A percentile compares a stretch with the other conserved stretches of the same genome.
Evolutionary conservation across 108 stramenopile genomes (phyloP).

Genomic region (Epipyxis sp.): DNA sequence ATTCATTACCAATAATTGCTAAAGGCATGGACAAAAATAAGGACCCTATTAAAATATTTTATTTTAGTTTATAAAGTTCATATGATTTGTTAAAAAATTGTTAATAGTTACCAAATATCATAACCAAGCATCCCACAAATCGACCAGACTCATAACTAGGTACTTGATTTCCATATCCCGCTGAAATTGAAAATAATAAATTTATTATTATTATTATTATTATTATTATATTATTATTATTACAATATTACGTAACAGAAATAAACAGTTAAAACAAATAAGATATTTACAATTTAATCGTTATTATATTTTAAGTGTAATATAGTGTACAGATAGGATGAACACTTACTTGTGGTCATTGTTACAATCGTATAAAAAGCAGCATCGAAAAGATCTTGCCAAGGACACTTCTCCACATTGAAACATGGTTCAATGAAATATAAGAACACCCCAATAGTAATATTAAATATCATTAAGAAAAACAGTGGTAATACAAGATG

Average conservation of each 20-base stretch:
- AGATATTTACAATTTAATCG: too few relatives aligned
- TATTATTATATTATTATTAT: too few relatives aligned
- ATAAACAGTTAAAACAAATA: too few relatives aligned
- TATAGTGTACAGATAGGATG: too few relatives aligned
- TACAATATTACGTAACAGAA: too few relatives aligned
- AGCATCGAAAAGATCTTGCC: constrained; percentile 18
- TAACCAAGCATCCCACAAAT: background rate
- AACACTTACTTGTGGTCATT: constrained; percentile 24
- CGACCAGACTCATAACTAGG: background rate
- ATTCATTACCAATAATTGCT: constrained; percentile 29
- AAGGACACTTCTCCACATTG: constrained; percentile 8
- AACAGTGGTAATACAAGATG: constrained; percentile 13
- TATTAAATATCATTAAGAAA: constrained; percentile 20
- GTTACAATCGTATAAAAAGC: constrained; percentile 8
- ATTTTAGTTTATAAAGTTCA: too few relatives aligned
- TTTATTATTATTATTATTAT: background rate
- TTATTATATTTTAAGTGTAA: too few relatives aligned
- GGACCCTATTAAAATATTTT: too few relatives aligned
- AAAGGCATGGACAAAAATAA: constrained; percentile 24
- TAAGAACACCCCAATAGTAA: background rate
- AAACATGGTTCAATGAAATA: constrained; percentile 16
- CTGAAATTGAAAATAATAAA: background rate
- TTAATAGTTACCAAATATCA: constrained; percentile 16
- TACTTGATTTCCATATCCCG: constrained; percentile 19
- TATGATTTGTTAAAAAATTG: too few relatives aligned